These are phyloP conservation scores for Collariella sp. DNA, from an alignment of 495 filamentous ascomycete species.

Conservation along the genomic window DNA sequence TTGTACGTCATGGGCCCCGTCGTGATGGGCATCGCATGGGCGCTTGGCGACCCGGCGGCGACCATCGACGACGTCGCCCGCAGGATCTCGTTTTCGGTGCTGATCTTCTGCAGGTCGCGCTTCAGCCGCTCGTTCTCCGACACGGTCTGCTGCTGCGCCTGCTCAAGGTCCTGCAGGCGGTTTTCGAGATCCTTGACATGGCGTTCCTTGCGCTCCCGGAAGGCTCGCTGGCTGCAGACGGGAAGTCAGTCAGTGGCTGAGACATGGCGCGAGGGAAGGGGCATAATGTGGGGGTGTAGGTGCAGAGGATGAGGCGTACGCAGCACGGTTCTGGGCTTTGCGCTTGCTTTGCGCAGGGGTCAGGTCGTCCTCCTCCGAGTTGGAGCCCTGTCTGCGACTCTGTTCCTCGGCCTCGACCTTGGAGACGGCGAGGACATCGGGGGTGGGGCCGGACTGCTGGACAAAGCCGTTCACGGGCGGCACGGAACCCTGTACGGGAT, in stretches of 20 bases:
- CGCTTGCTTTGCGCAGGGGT: conserved; percentile 76
- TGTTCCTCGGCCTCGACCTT: conserved; percentile 30
- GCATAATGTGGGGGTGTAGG: not conserved
- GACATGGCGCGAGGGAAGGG: not conserved
- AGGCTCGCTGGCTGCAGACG: conserved; percentile 72
- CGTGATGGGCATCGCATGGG: conserved; percentile 25
- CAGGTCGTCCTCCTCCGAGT: conserved; percentile 50
- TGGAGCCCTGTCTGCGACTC: conserved; percentile 33
- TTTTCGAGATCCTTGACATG: conserved; percentile 88
- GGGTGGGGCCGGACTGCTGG: conserved; percentile 16
- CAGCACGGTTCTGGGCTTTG: conserved; percentile 93
- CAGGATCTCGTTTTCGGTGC: conserved; percentile 89
- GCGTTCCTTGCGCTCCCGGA: conserved; percentile 91
- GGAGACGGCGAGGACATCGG: conserved; percentile 29
- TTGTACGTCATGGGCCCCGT: conserved; percentile 68
- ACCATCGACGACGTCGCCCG: conserved; percentile 57
- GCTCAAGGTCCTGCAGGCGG: conserved; percentile 68
- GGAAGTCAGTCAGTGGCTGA: conserved; percentile 2
- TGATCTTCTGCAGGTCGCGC: conserved; percentile 67
- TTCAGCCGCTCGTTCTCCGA: conserved; percentile 76
- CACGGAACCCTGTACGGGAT: conserved; percentile 7
- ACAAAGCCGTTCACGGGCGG: conserved; percentile 25
- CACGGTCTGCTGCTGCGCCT: conserved; percentile 34
- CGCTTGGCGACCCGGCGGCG: conserved; percentile 18
- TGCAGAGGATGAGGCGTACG: conserved; percentile 52